These are phyloP conservation scores for Holtermannia corniformis DNA, from an alignment of 768 basidiomycete species.

Conservation along the genomic window DNA sequence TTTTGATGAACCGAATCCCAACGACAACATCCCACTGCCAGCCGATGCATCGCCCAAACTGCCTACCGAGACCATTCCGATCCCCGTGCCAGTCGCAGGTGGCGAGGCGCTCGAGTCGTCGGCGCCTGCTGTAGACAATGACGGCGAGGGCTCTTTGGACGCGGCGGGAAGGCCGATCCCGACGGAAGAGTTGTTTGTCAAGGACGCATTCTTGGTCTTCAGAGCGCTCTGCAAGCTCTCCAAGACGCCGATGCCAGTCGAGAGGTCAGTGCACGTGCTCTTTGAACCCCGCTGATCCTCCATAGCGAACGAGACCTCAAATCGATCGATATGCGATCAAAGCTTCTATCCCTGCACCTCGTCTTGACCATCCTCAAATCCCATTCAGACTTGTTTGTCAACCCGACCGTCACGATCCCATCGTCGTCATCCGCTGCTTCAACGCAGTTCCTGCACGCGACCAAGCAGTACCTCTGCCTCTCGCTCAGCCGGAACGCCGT, in stretches of 20 bases:
- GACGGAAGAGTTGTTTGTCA: slow-evolving; percentile 81
- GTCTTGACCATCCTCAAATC: slow-evolving; percentile 84
- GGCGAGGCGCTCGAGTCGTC: slow-evolving; percentile 2
- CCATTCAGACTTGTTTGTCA: slow-evolving; percentile 81
- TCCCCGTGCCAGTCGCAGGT: slow-evolving; percentile 21
- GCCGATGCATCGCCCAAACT: slow-evolving; percentile 7
- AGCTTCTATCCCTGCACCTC: slow-evolving; percentile 85
- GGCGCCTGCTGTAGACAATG: slow-evolving; percentile 16
- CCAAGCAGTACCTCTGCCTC: slow-evolving; percentile 91
- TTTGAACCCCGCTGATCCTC: neutral
- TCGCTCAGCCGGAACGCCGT: slow-evolving; percentile 90
- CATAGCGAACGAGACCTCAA: slow-evolving; percentile 88
- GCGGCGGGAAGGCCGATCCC: slow-evolving; percentile 49
- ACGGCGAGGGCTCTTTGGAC: slow-evolving; percentile 26
- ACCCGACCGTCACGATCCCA: slow-evolving; percentile 79
- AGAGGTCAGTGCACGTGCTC: slow-evolving; percentile 56
- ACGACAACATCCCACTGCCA: slow-evolving; percentile 36
- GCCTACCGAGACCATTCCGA: slow-evolving; percentile 22
- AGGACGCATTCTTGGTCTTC: slow-evolving; percentile 97
- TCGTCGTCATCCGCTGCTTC: slow-evolving; percentile 81
- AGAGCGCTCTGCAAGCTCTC: slow-evolving; percentile 93
- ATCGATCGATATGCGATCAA: slow-evolving; percentile 95
- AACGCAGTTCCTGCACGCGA: slow-evolving; percentile 80
- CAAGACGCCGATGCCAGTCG: slow-evolving; percentile 90
- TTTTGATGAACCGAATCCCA: slow-evolving; percentile 38